Evolutionary conservation across 23 red algal species (phyloP).

Genomic region (Gracilaria domingensis): DNA sequence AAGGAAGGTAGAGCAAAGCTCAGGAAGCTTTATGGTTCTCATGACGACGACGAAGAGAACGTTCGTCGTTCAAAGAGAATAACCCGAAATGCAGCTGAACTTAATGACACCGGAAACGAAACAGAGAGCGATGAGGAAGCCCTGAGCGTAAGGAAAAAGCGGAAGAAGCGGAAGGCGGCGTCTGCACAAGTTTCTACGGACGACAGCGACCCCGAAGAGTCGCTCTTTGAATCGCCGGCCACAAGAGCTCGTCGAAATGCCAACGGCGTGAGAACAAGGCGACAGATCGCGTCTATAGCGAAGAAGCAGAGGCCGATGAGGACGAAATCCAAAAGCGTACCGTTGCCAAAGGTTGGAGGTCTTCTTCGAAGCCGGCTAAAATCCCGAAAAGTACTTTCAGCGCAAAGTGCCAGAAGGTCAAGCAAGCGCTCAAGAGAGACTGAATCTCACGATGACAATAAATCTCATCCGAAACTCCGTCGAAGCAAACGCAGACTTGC

Average conservation of each 20-base stretch:
- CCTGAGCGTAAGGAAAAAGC: background rate
- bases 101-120: background rate
- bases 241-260: conserved; percentile 8
- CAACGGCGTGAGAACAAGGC: conserved; percentile 21
- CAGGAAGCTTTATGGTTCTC: background rate
- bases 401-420: background rate
- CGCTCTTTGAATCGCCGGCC: background rate
- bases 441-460: background rate
- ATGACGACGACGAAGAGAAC: conserved; percentile 11
- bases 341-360: background rate
- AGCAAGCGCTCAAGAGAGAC: background rate
- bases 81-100: background rate
- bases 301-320: background rate
- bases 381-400: background rate
- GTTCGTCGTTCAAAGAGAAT: background rate
- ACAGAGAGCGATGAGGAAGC: conserved; percentile 8
- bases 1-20: conserved; percentile 10
- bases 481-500: conserved; percentile 1
- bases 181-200: background rate
- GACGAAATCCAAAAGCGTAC: conserved; percentile 30
- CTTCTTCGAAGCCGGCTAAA: background rate
- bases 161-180: background rate
- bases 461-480: background rate
- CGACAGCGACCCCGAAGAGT: background rate
- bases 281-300: background rate